Evolutionary conservation across 371 early-diverging fungal species (phyloP).

Genomic region (Polyrhizophydium stewartii): DNA sequence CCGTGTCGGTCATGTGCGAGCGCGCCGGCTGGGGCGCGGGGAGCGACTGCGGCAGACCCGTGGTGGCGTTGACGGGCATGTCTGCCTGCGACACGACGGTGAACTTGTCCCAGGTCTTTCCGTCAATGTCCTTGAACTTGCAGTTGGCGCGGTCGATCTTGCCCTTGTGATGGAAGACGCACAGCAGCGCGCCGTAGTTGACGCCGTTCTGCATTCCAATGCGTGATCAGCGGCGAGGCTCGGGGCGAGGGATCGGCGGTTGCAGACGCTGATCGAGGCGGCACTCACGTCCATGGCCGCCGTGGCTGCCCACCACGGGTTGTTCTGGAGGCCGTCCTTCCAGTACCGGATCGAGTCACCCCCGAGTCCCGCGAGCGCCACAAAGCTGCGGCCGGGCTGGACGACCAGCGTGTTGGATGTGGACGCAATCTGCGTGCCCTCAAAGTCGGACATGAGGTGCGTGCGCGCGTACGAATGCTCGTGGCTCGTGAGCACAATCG

Average conservation of each 20-base stretch:
- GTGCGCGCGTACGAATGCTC: constrained; percentile 36
- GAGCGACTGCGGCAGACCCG: background rate
- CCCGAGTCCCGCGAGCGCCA: constrained; percentile 31
- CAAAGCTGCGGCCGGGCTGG: constrained; percentile 29
- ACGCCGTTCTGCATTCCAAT: constrained; percentile 16
- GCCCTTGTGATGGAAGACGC: constrained; percentile 25
- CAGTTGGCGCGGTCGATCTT: constrained; percentile 20
- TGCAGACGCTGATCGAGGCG: no score
- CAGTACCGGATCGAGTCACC: constrained; percentile 32
- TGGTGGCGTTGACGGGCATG: background rate
- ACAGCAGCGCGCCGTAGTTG: constrained; percentile 34
- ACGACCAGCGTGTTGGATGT: constrained; percentile 11
- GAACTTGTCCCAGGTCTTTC: constrained; percentile 29
- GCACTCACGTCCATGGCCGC: constrained; percentile 26
- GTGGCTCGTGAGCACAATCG: constrained; percentile 34
- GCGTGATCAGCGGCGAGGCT: no score
- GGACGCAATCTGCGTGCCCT: constrained; percentile 10
- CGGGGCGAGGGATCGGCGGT: no score
- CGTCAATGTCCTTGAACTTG: constrained; percentile 26
- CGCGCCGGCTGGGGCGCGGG: background rate
- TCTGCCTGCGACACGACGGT: background rate
- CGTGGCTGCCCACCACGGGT: constrained; percentile 38
- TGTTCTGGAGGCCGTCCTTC: constrained; percentile 11
- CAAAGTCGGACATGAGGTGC: constrained; percentile 30
- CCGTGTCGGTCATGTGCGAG: background rate